Evolutionary conservation across 169 alveolate genomes (phyloP).

Genomic region (Plasmodium inui): DNA sequence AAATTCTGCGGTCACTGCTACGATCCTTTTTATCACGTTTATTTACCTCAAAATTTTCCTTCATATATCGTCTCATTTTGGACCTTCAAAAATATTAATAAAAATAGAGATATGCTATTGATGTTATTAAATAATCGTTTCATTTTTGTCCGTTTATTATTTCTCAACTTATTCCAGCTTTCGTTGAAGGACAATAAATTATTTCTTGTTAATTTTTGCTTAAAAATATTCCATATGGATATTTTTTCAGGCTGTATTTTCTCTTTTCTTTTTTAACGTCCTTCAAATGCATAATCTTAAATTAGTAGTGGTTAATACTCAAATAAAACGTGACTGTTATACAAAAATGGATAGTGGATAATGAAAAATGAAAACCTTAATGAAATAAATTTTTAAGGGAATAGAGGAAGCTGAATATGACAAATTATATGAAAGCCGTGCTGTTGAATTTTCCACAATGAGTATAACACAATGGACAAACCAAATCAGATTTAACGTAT

Average conservation of each 20-base stretch:
- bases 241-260: neutral
- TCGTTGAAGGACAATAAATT: neutral
- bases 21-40: neutral
- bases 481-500: neutral
- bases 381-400: neutral
- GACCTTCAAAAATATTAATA: neutral
- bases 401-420: neutral
- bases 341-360: conserved; percentile 1
- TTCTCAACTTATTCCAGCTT: neutral
- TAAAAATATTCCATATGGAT: neutral
- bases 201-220: neutral
- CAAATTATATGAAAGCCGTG: neutral
- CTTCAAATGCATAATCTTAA: neutral
- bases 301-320: neutral
- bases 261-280: neutral
- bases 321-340: neutral
- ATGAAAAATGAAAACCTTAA: neutral
- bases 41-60: neutral
- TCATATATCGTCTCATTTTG: neutral
- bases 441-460: neutral
- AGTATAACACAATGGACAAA: neutral
- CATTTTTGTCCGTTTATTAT: neutral
- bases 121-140: neutral
- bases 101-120: neutral
- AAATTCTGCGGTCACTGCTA: neutral